These are phyloP conservation scores for Aeschynomene evenia DNA, from an alignment of 306 rosid genomes.

Conservation along the genomic window DNA sequence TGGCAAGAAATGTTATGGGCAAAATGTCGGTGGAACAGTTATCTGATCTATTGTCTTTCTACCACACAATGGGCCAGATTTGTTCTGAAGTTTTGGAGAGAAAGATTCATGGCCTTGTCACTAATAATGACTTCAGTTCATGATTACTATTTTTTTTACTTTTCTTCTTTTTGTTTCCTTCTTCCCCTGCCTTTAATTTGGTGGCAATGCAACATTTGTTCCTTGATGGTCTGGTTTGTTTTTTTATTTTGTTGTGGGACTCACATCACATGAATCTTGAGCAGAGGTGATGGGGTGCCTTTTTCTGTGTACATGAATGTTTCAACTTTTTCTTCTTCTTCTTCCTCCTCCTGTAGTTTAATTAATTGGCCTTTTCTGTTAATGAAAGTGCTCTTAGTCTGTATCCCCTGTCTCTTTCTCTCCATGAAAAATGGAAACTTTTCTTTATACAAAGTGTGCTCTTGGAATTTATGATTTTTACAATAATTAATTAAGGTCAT, in stretches of 20 bases:
- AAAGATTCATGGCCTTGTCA: constrained; percentile 43
- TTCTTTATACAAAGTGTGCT: too few relatives aligned
- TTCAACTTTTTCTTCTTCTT: background rate
- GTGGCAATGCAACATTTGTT: background rate
- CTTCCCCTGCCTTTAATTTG: too few relatives aligned
- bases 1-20: constrained; percentile 63
- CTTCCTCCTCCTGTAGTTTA: too few relatives aligned
- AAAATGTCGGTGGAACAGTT: constrained; percentile 77
- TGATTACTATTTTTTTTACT: background rate
- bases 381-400: background rate
- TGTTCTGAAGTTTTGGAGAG: constrained; percentile 66
- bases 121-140: constrained; percentile 18
- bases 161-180: too few relatives aligned
- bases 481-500: too few relatives aligned
- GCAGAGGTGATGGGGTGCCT: background rate
- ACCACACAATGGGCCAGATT: constrained; percentile 71
- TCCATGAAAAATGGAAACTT: background rate
- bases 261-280: constrained; percentile 43
- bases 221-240: background rate
- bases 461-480: too few relatives aligned
- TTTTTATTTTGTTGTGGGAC: background rate
- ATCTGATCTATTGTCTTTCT: constrained; percentile 78
- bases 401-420: background rate
- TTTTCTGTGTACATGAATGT: background rate
- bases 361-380: background rate